A percentile compares a stretch with the other conserved stretches of the same genome.
phyloP scores from a whole-genome alignment of 805 yeast species.

The Torulaspora maleeae region DNA sequence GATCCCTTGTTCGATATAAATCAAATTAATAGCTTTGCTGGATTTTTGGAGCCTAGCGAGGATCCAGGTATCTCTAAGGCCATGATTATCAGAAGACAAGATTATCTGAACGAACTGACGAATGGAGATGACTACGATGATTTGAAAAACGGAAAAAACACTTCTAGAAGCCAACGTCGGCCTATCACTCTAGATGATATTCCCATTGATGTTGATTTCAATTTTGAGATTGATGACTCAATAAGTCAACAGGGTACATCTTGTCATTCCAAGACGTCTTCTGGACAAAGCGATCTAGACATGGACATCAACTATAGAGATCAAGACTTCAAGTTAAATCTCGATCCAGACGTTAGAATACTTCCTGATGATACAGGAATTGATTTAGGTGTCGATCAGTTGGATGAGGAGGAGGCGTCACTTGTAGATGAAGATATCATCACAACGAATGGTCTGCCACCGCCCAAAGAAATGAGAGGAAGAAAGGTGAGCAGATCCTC shows the following conservation, averaged over 20 bases:
- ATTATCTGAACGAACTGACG: constrained; percentile 24
- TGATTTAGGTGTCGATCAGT: constrained; percentile 10
- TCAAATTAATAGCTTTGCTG: constrained; percentile 15
- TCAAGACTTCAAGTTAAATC: constrained; percentile 15
- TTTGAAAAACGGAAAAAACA: background rate
- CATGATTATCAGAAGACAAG: constrained; percentile 21
- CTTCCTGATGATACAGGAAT: constrained; percentile 9
- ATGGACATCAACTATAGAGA: constrained; percentile 7
- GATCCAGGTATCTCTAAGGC: constrained; percentile 5
- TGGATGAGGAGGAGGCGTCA: constrained; percentile 8
- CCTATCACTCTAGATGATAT: constrained; percentile 17
- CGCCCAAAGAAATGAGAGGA: constrained; percentile 9
- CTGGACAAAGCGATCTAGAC: constrained; percentile 7
- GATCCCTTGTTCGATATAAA: constrained; percentile 30
- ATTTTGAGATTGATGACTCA: constrained; percentile 30
- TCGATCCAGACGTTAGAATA: constrained; percentile 11
- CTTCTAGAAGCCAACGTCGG: background rate
- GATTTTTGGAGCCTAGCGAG: constrained; percentile 5
- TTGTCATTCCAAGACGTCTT: constrained; percentile 8
- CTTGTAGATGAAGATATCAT: constrained; percentile 10
- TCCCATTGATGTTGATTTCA: constrained; percentile 29
- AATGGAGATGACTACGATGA: constrained; percentile 19
- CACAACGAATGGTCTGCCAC: constrained; percentile 7
- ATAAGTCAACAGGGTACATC: constrained; percentile 28
- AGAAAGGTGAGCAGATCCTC: background rate